Conservation (phyloP, 2,329 filamentous ascomycete genomes). For the Nemania diffusa region DNA sequence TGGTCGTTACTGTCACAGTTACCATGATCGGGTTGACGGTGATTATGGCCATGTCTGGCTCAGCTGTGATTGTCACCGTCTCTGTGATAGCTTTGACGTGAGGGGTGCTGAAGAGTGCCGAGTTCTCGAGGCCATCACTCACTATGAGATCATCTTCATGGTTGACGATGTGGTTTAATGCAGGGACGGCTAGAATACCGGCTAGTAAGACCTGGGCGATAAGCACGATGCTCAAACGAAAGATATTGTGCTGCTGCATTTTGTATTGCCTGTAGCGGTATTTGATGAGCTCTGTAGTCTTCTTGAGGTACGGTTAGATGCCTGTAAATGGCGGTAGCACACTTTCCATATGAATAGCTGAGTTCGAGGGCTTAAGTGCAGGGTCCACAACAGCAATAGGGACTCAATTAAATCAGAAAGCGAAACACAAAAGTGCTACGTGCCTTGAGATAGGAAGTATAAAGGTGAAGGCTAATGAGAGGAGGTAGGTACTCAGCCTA, state of each 20-base stretch:
- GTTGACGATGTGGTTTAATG: not conserved
- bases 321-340: not conserved
- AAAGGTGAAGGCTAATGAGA: not conserved
- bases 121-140: not conserved
- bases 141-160: not conserved
- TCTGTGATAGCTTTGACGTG: not conserved
- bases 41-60: not conserved
- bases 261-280: not conserved
- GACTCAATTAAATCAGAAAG: not conserved
- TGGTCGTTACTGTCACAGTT: slow-evolving; percentile 12
- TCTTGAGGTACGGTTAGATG: not conserved
- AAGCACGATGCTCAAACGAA: slow-evolving; percentile 19
- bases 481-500: not conserved
- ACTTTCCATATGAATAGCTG: not conserved
- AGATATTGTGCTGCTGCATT: slow-evolving; percentile 21
- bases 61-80: not conserved
- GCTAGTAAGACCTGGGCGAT: not conserved
- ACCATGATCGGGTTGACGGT: not conserved
- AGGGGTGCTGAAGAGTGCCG: not conserved
- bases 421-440: not conserved
- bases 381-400: not conserved
- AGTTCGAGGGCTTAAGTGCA: not conserved
- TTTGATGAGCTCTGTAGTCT: not conserved
- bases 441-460: not conserved
- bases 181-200: slow-evolving; percentile 18